phyloP scores from a whole-genome alignment of 257 asterid genomes.

The Nicotiana attenuata region DNA sequence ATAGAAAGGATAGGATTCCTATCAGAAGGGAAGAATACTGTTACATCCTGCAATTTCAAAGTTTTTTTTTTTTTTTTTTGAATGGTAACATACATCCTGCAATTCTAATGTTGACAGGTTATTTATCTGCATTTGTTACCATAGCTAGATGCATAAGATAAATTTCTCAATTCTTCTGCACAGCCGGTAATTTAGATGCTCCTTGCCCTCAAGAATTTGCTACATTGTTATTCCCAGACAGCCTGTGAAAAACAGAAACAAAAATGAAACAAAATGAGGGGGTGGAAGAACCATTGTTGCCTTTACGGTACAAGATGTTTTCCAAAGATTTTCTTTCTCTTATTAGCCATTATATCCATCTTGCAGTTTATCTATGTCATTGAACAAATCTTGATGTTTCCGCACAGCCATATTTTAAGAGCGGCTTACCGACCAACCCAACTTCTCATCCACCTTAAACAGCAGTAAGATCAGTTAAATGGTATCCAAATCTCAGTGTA shows the following conservation, averaged over 20 bases:
- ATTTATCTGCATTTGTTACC: background rate
- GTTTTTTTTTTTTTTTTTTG: too few relatives aligned
- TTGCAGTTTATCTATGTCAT: background rate
- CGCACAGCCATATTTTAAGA: too few relatives aligned
- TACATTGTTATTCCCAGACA: background rate
- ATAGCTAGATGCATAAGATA: background rate
- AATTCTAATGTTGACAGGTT: background rate
- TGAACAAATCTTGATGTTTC: background rate
- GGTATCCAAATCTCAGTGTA: background rate
- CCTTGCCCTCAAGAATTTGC: background rate
- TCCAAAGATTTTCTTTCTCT: background rate
- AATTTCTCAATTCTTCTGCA: background rate
- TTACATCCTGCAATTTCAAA: slow-evolving; percentile 32
- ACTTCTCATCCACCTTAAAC: background rate
- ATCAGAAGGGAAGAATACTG: slow-evolving; percentile 69
- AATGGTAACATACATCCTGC: too few relatives aligned
- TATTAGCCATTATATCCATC: background rate
- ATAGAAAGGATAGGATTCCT: slow-evolving; percentile 71
- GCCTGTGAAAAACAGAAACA: background rate
- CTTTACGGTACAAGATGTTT: background rate
- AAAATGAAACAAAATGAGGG: background rate
- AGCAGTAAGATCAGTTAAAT: background rate
- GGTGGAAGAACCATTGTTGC: background rate
- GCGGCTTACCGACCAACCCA: too few relatives aligned
- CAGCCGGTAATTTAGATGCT: background rate